Conservation (phyloP, 306 rosid genomes). For the Hylodesmum podocarpum region DNA sequence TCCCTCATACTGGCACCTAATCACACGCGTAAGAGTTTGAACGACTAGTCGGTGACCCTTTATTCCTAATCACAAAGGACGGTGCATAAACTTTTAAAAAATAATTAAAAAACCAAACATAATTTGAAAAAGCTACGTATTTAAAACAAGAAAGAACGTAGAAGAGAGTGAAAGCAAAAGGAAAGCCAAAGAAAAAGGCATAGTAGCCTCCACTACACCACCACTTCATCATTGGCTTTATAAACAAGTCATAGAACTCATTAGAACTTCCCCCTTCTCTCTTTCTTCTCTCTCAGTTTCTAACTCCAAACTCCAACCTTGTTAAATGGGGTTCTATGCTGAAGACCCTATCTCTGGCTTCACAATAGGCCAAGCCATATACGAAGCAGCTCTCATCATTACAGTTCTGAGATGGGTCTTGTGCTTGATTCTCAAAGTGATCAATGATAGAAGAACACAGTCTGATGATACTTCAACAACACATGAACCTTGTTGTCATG, state of each 20-base stretch:
- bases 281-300: neutral
- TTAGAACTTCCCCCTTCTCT: slow-evolving; percentile 54
- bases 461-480: neutral
- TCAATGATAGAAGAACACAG: slow-evolving; percentile 21
- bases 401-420: slow-evolving; percentile 64
- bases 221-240: slow-evolving; percentile 41
- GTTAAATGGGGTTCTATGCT: slow-evolving; percentile 47
- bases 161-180: slow-evolving; percentile 20
- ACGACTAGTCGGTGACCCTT: slow-evolving; percentile 40
- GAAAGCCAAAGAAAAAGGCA: slow-evolving; percentile 3
- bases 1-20: slow-evolving; percentile 38
- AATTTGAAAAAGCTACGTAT: neutral
- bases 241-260: slow-evolving; percentile 38
- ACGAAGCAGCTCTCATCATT: slow-evolving; percentile 62
- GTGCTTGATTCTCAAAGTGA: slow-evolving; percentile 42
- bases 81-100: slow-evolving; percentile 19
- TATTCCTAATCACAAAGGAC: slow-evolving; percentile 36
- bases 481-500: slow-evolving; percentile 23
- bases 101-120: neutral
- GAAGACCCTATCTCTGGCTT: slow-evolving; percentile 42
- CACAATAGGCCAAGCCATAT: slow-evolving; percentile 50
- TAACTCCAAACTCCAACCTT: neutral
- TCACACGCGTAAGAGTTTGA: slow-evolving; percentile 41
- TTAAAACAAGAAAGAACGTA: neutral
- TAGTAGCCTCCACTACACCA: slow-evolving; percentile 17